These are phyloP conservation scores for Suhomyces maxii DNA, from an alignment of 1,139 yeast species.

Conservation along the genomic window DNA sequence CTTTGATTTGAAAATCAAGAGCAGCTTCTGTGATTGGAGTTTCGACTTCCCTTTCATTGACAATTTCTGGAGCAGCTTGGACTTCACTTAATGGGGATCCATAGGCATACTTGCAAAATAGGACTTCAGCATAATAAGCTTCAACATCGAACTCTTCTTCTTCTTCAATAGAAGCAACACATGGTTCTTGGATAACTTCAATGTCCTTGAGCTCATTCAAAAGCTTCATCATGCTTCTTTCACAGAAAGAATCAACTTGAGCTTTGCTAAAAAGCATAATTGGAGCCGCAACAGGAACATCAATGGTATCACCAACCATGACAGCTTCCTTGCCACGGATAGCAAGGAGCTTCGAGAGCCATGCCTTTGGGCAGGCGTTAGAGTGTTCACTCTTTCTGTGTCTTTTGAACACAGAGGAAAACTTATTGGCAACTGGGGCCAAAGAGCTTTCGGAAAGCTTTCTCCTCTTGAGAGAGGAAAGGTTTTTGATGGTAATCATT, in stretches of 20 bases:
- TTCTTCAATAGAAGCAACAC: not conserved
- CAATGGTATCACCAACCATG: not conserved
- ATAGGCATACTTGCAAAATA: not conserved
- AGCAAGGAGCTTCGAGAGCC: not conserved
- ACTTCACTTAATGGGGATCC: not conserved
- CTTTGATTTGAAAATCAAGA: no score
- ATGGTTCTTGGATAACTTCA: no score
- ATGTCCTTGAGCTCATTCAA: no score
- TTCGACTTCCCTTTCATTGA: no score
- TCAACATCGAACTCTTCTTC: not conserved
- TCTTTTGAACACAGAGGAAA: not conserved
- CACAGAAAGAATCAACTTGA: no score
- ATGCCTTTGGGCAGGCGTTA: not conserved
- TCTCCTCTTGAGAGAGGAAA: not conserved
- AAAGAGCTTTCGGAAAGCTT: not conserved
- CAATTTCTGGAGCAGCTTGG: not conserved
- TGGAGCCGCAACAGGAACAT: not conserved
- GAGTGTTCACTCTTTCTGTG: not conserved
- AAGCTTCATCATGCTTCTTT: no score
- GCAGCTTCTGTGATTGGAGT: no score
- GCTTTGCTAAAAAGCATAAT: no score
- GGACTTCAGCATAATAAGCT: not conserved
- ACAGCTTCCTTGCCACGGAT: not conserved
- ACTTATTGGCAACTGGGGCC: not conserved
- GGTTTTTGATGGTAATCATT: not conserved